A percentile compares a stretch with the other conserved stretches of the same genome.
Conservation (phyloP, 352 stramenopile genomes). For the Globisporangium camurandrum region DNA sequence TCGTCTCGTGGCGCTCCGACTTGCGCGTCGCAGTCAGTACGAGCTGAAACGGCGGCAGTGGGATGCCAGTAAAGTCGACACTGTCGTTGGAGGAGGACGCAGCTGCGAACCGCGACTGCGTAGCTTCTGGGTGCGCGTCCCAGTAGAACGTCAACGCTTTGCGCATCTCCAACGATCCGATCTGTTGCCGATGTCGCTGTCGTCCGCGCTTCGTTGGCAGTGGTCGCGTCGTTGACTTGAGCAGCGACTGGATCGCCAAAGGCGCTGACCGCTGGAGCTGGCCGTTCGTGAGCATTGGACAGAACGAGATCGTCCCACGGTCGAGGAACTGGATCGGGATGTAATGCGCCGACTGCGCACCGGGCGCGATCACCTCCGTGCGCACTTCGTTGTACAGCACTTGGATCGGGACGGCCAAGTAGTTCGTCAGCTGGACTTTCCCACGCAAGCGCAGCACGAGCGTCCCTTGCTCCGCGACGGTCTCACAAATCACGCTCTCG, state of each 20-base stretch:
- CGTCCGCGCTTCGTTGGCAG: conserved; percentile 20
- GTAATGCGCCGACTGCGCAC: conserved; percentile 49
- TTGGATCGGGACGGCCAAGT: conserved; percentile 60
- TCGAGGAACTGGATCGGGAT: conserved; percentile 78
- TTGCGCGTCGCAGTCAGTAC: conserved; percentile 65
- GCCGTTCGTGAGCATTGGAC: conserved; percentile 49
- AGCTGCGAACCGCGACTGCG: conserved; percentile 9
- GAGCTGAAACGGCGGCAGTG: conserved; percentile 62
- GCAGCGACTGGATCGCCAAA: conserved; percentile 50
- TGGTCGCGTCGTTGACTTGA: conserved; percentile 22
- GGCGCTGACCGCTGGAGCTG: conserved; percentile 49
- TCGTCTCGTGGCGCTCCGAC: conserved; percentile 69
- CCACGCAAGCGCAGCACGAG: conserved; percentile 70
- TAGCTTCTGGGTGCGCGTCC: conserved; percentile 26
- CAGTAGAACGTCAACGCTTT: conserved; percentile 75
- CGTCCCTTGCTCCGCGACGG: conserved; percentile 77
- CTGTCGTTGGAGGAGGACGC: too few relatives aligned
- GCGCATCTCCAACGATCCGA: conserved; percentile 49
- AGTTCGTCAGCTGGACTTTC: conserved; percentile 75
- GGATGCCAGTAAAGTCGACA: conserved; percentile 15
- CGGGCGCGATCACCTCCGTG: conserved; percentile 40
- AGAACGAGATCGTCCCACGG: conserved; percentile 59
- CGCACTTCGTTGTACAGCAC: conserved; percentile 69
- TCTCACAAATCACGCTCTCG: conserved; percentile 81
- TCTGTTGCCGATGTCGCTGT: conserved; percentile 26